These are phyloP conservation scores for Aspergillus cejpii DNA, from an alignment of 2,329 filamentous ascomycete species.

Conservation along the genomic window DNA sequence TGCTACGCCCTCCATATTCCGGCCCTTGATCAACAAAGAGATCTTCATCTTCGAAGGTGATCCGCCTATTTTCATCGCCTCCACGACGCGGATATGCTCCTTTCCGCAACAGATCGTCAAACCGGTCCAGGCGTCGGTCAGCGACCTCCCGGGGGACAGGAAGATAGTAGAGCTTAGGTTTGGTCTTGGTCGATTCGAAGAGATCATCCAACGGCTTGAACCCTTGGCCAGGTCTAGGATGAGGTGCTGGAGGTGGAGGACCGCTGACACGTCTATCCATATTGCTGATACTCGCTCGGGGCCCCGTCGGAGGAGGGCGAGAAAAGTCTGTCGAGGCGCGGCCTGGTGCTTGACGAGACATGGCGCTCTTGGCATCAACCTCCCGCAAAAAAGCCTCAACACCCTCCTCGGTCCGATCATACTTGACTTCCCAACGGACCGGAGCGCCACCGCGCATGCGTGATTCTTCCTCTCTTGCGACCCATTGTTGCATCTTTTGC, in stretches of 20 bases:
- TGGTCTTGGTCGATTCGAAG: slow-evolving; percentile 54
- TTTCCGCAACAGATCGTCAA: slow-evolving; percentile 43
- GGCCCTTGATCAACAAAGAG: slow-evolving; percentile 64
- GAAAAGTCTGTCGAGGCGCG: slow-evolving; percentile 14
- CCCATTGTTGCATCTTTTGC: slow-evolving; percentile 66
- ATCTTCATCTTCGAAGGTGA: slow-evolving; percentile 64
- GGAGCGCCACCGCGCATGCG: slow-evolving; percentile 37
- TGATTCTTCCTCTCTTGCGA: slow-evolving; percentile 57
- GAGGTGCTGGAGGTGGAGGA: slow-evolving; percentile 12
- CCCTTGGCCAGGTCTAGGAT: slow-evolving; percentile 31
- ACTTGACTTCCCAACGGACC: slow-evolving; percentile 66
- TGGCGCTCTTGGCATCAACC: slow-evolving; percentile 25
- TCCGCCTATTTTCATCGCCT: slow-evolving; percentile 57
- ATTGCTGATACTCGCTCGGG: slow-evolving; percentile 19
- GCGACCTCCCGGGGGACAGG: slow-evolving; percentile 61
- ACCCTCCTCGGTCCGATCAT: slow-evolving; percentile 53
- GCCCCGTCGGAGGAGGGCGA: slow-evolving; percentile 21
- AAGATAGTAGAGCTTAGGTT: slow-evolving; percentile 59
- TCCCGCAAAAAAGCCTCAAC: slow-evolving; percentile 55
- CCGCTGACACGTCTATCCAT: slow-evolving; percentile 25
- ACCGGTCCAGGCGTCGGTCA: slow-evolving; percentile 56
- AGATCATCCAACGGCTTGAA: slow-evolving; percentile 55
- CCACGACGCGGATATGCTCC: slow-evolving; percentile 33
- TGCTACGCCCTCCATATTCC: slow-evolving; percentile 48
- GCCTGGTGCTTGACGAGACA: slow-evolving; percentile 10